Conservation (phyloP, 2,329 filamentous ascomycete genomes). For the Ophiostoma ips region DNA sequence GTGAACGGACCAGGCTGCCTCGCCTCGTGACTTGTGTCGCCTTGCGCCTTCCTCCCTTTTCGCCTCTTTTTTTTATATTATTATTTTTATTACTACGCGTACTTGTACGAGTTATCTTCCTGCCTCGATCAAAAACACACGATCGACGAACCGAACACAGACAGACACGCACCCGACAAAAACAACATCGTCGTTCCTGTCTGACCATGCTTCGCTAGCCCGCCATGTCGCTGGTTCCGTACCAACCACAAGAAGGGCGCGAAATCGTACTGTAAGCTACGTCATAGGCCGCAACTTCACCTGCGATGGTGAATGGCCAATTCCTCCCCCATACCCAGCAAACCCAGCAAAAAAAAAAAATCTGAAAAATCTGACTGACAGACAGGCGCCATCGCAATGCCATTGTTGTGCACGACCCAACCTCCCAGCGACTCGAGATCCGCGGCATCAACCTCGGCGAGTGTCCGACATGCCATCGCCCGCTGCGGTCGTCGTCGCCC, state of each 20-base stretch:
- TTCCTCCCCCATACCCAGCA: too few relatives aligned
- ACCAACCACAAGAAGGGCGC: conserved; percentile 56
- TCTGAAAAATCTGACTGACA: not conserved
- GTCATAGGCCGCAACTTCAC: conserved; percentile 12
- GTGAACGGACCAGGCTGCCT: too few relatives aligned
- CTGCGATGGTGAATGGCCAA: too few relatives aligned
- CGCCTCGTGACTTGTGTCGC: too few relatives aligned
- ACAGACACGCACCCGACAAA: too few relatives aligned
- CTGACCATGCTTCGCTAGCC: not conserved
- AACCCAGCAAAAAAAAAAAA: too few relatives aligned
- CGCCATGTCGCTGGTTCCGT: conserved; percentile 58
- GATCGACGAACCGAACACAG: not conserved
- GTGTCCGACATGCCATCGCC: conserved; percentile 84
- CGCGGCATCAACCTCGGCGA: conserved; percentile 48
- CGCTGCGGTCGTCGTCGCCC: conserved; percentile 37
- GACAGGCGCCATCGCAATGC: conserved; percentile 79
- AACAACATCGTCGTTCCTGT: too few relatives aligned
- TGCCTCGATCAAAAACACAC: too few relatives aligned
- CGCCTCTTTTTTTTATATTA: not conserved
- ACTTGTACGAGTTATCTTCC: too few relatives aligned
- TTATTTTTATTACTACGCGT: not conserved
- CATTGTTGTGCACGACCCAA: conserved; percentile 78
- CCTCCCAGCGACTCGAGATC: conserved; percentile 73
- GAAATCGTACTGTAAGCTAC: conserved; percentile 63
- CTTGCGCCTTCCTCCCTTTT: not conserved